Evolutionary conservation across 306 rosid species (phyloP), one percentile per base, ranked within the genome.

Genomic region (Cucumis hystrix): DNA sequence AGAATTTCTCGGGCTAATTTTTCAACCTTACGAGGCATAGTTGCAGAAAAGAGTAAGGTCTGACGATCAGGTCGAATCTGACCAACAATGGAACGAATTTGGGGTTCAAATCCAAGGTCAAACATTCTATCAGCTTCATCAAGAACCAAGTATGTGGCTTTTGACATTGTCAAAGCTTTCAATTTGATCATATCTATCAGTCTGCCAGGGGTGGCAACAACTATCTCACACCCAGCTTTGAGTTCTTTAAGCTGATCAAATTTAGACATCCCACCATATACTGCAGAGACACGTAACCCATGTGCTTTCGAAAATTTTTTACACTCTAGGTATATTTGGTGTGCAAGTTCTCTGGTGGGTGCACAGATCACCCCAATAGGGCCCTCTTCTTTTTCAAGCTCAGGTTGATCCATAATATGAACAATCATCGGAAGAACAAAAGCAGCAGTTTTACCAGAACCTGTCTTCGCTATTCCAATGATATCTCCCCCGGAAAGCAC

Each of bases 51-150:
- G 33, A 95, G 95, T 83, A 87, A 84, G 23, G 97, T 95, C 84
- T 92, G 98, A n/a, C 98, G 97, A 57, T 92, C 98, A 8, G 97
- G 98, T 87, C 98, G 87, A 77, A 95, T 92, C 86, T 95, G 98
- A 79, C 98, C 98, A 71, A 95, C 97, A 75, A 95, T 90, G 37
- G 98, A 95, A 84, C 97, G 87, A 85, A 95, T 87, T 72, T 95
- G 98, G 3, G 98, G 98, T 87, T 95, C 98, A 87, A 95, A 95
- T 71, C 98, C 98, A 79, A 95, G 97, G 88, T 95, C 98, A 86
- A 95, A 95, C 98, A 95, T 95, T 77, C 98, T 84, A 84, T 95
- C 99, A 78, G 99, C 99, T 85, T 95, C 99, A 77, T 95, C 99
- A 86, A 95, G 97, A 57, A 95, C 97, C 83, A 95, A 81, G 88